Evolutionary conservation across 2,329 filamentous ascomycete species (phyloP).

Genomic region (Phaeoacremonium minimum): DNA sequence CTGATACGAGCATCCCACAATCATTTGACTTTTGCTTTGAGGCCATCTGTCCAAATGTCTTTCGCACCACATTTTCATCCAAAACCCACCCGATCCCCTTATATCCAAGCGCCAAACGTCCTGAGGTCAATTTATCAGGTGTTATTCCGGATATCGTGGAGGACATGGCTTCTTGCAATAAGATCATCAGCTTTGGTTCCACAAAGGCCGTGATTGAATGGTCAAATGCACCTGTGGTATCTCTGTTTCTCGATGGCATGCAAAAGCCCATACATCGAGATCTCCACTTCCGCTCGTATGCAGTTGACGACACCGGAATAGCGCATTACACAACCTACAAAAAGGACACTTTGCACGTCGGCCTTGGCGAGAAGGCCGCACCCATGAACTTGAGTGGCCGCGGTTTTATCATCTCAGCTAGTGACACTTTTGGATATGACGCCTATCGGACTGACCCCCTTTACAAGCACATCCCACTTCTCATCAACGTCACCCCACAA

Average conservation of each 20-base stretch:
- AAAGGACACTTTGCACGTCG: constrained; percentile 59
- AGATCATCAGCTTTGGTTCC: constrained; percentile 39
- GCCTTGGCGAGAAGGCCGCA: constrained; percentile 67
- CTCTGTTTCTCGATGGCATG: constrained; percentile 43
- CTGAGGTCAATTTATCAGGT: constrained; percentile 27
- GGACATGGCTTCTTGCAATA: constrained; percentile 25
- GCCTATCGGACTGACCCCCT: constrained; percentile 66
- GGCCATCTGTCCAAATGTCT: constrained; percentile 56
- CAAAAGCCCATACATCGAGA: constrained; percentile 56
- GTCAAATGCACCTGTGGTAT: constrained; percentile 52
- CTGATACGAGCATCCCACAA: constrained; percentile 23
- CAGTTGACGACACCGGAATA: constrained; percentile 54
- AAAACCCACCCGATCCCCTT: constrained; percentile 59
- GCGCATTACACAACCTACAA: constrained; percentile 64
- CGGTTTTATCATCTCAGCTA: constrained; percentile 62
- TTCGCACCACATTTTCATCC: constrained; percentile 64
- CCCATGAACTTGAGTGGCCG: constrained; percentile 69
- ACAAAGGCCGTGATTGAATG: constrained; percentile 56
- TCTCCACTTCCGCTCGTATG: constrained; percentile 54
- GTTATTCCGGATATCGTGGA: constrained; percentile 22
- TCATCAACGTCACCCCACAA: constrained; percentile 62
- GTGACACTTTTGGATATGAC: constrained; percentile 71
- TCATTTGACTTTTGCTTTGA: constrained; percentile 59
- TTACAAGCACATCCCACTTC: constrained; percentile 71
- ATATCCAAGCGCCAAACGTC: constrained; percentile 54